A percentile compares a stretch with the other conserved stretches of the same genome.
Evolutionary conservation across 2,329 filamentous ascomycete genomes (phyloP).

Genomic region (Neopestalotiopsis sp.): DNA sequence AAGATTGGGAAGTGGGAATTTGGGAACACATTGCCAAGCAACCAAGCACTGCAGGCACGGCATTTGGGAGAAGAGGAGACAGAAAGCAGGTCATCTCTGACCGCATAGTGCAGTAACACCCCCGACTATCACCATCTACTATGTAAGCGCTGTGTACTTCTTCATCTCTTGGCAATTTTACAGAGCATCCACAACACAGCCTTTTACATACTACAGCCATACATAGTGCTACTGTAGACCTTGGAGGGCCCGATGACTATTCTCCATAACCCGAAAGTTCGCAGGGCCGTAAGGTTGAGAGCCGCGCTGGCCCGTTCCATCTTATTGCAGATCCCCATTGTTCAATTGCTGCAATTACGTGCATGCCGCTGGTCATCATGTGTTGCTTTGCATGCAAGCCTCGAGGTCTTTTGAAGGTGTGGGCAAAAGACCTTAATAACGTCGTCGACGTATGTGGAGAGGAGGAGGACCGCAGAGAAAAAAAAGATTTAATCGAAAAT

Average conservation of each 20-base stretch:
- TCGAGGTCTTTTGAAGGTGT: neutral
- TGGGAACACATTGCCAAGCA: neutral
- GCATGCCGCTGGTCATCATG: neutral
- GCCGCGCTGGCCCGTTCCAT: neutral
- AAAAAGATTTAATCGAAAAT: neutral
- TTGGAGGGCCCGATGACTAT: neutral
- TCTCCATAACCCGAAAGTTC: neutral
- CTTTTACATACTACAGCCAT: no score
- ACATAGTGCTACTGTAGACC: neutral
- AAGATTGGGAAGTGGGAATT: neutral
- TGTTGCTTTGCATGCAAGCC: neutral
- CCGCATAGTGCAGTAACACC: neutral
- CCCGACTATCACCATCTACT: neutral
- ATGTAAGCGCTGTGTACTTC: conserved; percentile 10
- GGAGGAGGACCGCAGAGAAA: no score
- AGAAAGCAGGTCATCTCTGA: neutral
- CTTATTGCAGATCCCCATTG: neutral
- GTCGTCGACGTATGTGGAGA: neutral
- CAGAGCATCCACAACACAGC: neutral
- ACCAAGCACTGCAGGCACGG: neutral
- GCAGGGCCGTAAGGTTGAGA: conserved; percentile 3
- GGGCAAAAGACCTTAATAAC: neutral
- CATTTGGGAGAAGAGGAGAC: neutral
- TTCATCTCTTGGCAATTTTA: neutral
- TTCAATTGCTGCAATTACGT: neutral